Evolutionary conservation across 345 rosid species (phyloP).

Genomic region (Gossypium thurberi): DNA sequence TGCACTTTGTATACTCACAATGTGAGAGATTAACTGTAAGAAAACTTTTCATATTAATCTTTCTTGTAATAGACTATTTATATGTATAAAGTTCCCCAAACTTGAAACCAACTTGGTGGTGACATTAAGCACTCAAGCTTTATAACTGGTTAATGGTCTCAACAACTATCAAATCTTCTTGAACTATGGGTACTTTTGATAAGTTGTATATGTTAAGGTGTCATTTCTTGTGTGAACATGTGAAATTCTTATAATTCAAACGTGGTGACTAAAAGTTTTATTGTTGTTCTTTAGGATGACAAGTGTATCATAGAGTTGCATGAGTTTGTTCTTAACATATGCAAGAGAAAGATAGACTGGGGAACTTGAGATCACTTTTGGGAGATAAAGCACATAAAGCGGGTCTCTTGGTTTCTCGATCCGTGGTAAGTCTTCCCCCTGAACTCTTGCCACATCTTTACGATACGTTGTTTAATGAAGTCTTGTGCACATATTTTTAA

Average conservation of each 20-base stretch:
- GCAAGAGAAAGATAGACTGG: constrained; percentile 36
- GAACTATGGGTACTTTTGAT: neutral
- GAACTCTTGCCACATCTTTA: constrained; percentile 85
- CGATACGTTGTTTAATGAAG: constrained; percentile 73
- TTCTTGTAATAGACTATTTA: neutral
- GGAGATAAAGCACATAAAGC: constrained; percentile 44
- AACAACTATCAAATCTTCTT: neutral
- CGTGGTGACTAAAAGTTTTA: neutral
- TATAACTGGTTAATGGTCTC: neutral
- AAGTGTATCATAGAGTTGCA: constrained; percentile 54
- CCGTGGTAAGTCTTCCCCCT: constrained; percentile 78
- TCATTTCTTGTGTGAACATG: neutral
- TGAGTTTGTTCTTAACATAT: constrained; percentile 52
- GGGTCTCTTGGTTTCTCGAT: constrained; percentile 82
- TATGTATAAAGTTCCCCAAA: neutral
- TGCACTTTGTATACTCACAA: neutral
- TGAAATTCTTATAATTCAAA: neutral
- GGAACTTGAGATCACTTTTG: constrained; percentile 39
- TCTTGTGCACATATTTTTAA: constrained; percentile 28
- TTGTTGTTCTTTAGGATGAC: constrained; percentile 36
- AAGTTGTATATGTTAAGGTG: neutral
- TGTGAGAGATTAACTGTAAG: no score
- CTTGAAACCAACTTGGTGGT: neutral
- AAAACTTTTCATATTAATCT: neutral
- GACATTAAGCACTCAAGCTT: neutral